These are phyloP conservation scores for Talaromyces sp. DNA, from an alignment of 2,329 filamentous ascomycete species.

Conservation along the genomic window DNA sequence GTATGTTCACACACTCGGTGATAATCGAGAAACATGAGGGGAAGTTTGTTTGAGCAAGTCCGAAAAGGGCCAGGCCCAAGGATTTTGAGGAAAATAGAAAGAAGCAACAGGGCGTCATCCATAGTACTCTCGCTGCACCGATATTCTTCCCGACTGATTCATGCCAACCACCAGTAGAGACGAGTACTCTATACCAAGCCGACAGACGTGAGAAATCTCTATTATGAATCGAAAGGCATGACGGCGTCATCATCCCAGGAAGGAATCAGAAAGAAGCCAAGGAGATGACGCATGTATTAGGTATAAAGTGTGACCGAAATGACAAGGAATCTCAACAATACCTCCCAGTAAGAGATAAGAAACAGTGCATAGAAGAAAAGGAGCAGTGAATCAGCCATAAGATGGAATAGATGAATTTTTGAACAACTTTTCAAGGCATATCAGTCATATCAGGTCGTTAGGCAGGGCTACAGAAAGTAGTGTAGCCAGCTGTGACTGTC, in stretches of 20 bases:
- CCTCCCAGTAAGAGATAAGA: slow-evolving; percentile 3
- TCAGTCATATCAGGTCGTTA: slow-evolving; percentile 17
- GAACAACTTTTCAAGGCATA: slow-evolving; percentile 13
- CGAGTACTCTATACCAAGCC: background rate
- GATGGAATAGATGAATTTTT: slow-evolving; percentile 9
- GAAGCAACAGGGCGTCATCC: background rate
- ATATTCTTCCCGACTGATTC: background rate
- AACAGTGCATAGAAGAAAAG: background rate
- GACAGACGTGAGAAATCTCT: background rate
- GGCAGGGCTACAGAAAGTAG: slow-evolving; percentile 14
- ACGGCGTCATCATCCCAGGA: background rate
- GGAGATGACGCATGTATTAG: slow-evolving; percentile 1
- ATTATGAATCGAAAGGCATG: background rate
- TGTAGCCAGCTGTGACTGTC: slow-evolving; percentile 8
- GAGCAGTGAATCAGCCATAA: background rate
- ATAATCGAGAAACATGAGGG: background rate
- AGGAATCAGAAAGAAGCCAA: background rate
- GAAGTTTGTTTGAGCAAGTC: background rate
- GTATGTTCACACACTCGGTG: background rate
- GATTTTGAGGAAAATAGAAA: background rate
- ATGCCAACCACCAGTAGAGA: background rate
- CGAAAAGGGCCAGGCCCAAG: background rate
- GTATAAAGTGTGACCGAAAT: background rate
- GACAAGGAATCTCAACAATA: background rate
- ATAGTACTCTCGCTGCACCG: background rate